These are phyloP conservation scores for Paramecium caudatum DNA, from an alignment of 73 alveolate genomes.

Conservation along the genomic window DNA sequence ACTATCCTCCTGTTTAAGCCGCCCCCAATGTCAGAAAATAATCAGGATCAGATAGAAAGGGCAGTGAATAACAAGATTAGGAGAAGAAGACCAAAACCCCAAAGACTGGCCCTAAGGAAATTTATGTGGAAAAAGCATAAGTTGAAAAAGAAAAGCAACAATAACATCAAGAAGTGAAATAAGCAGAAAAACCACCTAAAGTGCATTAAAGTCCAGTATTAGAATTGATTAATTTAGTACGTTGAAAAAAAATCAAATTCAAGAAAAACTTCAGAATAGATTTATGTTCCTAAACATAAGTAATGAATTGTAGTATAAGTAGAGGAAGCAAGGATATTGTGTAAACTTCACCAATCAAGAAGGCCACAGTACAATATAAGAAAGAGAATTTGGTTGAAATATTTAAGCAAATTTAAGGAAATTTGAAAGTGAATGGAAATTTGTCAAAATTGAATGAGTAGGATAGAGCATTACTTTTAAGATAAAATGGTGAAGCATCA, in stretches of 20 bases:
- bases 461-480: slow-evolving; percentile 31
- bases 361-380: slow-evolving; percentile 29
- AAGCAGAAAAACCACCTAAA: slow-evolving; percentile 1
- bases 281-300: slow-evolving; percentile 45
- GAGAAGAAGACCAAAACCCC: slow-evolving; percentile 39
- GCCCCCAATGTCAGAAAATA: neutral
- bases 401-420: slow-evolving; percentile 28
- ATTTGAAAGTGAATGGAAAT: slow-evolving; percentile 30
- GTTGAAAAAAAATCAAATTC: slow-evolving; percentile 52
- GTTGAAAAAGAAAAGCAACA: neutral
- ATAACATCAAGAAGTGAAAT: neutral
- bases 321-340: slow-evolving; percentile 34
- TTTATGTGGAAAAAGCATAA: slow-evolving; percentile 17
- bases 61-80: slow-evolving; percentile 27
- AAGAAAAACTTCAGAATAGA: slow-evolving; percentile 37
- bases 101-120: neutral
- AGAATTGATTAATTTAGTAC: neutral
- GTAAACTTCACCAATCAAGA: slow-evolving; percentile 15
- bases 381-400: slow-evolving; percentile 31
- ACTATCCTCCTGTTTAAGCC: slow-evolving; percentile 43
- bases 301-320: neutral
- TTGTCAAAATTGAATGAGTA: slow-evolving; percentile 18
- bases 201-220: slow-evolving; percentile 49
- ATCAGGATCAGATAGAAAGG: slow-evolving; percentile 35
- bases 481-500: slow-evolving; percentile 2